Evolutionary conservation across 495 filamentous ascomycete species (phyloP).

Genomic region (Penicillium antarcticum): DNA sequence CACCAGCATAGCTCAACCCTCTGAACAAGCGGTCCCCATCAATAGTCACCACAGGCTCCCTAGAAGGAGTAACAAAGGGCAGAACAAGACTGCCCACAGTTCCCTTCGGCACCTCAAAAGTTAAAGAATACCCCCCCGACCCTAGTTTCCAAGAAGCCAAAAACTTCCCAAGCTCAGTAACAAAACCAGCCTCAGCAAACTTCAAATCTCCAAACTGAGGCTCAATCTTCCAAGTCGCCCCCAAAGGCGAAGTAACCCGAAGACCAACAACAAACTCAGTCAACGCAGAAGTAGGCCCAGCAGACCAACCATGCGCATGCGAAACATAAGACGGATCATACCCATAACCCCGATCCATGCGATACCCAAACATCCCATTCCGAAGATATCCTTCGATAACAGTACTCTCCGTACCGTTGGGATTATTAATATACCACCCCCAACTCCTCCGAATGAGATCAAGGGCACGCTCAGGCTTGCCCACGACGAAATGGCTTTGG

Average conservation of each 20-base stretch:
- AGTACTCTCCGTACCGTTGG: constrained; percentile 58
- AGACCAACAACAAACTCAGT: constrained; percentile 54
- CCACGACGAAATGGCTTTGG: constrained; percentile 52
- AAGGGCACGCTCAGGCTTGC: constrained; percentile 44
- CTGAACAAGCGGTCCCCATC: constrained; percentile 23
- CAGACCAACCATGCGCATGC: constrained; percentile 61
- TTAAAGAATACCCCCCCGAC: constrained; percentile 29
- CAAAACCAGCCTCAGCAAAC: constrained; percentile 53
- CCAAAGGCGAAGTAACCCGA: constrained; percentile 42
- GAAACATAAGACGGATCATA: constrained; percentile 38
- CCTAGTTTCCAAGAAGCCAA: constrained; percentile 34
- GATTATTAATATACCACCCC: constrained; percentile 60
- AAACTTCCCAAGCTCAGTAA: constrained; percentile 50
- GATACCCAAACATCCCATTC: constrained; percentile 56
- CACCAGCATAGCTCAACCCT: constrained; percentile 15
- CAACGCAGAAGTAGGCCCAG: constrained; percentile 55
- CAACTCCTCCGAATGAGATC: constrained; percentile 57
- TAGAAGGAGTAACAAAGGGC: constrained; percentile 18
- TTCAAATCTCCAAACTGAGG: constrained; percentile 51
- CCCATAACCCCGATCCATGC: constrained; percentile 39
- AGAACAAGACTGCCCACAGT: constrained; percentile 45
- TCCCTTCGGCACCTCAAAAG: constrained; percentile 40
- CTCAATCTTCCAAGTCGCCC: constrained; percentile 48
- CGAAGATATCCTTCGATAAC: constrained; percentile 57
- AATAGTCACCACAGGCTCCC: constrained; percentile 26